Evolutionary conservation across 2,329 filamentous ascomycete genomes (phyloP).

Genomic region (Emmonsia crescens): DNA sequence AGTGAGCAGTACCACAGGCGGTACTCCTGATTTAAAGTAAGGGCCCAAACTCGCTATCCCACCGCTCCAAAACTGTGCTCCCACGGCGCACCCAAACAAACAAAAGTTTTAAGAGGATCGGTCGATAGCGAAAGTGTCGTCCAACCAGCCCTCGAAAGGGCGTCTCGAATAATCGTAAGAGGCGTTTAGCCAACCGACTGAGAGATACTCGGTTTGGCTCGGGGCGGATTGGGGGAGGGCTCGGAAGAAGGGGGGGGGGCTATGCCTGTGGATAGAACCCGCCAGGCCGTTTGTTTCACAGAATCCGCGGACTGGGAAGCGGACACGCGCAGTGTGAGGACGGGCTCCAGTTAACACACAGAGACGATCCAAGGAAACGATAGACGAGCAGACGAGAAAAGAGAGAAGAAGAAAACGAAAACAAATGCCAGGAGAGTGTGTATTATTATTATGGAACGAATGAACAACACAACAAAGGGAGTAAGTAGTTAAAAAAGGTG

Average conservation of each 20-base stretch:
- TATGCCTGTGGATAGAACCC: neutral
- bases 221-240: neutral
- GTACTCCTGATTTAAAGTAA: neutral
- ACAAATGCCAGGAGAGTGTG: neutral
- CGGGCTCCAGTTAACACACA: neutral
- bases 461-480: neutral
- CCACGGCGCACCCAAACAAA: neutral
- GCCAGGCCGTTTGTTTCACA: neutral
- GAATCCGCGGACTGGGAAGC: neutral
- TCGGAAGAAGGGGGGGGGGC: neutral
- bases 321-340: neutral
- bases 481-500: neutral
- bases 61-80: neutral
- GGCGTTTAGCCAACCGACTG: neutral
- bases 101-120: neutral
- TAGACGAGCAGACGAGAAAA: too few species aligned
- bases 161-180: neutral
- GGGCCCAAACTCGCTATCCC: neutral
- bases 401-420: neutral
- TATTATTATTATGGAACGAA: neutral
- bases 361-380: neutral
- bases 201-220: neutral
- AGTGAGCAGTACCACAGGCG: neutral
- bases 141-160: neutral
- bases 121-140: neutral